Percentiles rank a stretch among this genome's conserved stretches.
Conservation (phyloP, 805 yeast genomes). For the Cyberlindnera americana region DNA sequence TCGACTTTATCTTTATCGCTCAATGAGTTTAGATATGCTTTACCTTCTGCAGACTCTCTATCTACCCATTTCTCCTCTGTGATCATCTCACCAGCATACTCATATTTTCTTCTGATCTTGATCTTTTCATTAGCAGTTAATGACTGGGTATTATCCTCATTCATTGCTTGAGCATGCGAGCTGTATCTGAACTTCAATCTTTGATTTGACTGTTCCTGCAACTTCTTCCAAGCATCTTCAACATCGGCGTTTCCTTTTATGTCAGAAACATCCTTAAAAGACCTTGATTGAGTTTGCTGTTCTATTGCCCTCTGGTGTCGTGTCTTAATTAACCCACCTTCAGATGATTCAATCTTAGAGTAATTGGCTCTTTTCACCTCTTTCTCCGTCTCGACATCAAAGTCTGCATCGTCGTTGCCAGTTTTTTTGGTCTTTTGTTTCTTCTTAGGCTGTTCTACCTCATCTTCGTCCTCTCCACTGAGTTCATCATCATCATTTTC, state of each 20-base stretch:
- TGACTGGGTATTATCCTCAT: constrained; percentile 5
- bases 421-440: too few species aligned
- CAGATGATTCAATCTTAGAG: constrained; percentile 48
- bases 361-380: constrained; percentile 33
- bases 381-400: too few species aligned
- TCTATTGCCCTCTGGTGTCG: constrained; percentile 57
- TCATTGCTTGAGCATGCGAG: constrained; percentile 14
- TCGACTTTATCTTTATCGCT: constrained; percentile 30
- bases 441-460: constrained; percentile 18
- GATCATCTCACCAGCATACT: constrained; percentile 83
- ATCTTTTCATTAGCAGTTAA: constrained; percentile 42
- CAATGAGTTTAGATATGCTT: constrained; percentile 65
- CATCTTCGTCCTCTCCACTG: constrained; percentile 27
- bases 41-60: constrained; percentile 79
- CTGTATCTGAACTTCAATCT: constrained; percentile 26
- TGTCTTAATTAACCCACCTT: constrained; percentile 68
- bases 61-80: constrained; percentile 79
- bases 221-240: constrained; percentile 51
- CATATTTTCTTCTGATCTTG: constrained; percentile 71
- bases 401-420: too few species aligned
- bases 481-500: constrained; percentile 13
- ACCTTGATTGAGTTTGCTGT: constrained; percentile 27
- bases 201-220: constrained; percentile 37
- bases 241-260: constrained; percentile 35
- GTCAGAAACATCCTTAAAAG: constrained; percentile 17